phyloP scores from a whole-genome alignment of 805 yeast genomes.

The Candida orba region DNA sequence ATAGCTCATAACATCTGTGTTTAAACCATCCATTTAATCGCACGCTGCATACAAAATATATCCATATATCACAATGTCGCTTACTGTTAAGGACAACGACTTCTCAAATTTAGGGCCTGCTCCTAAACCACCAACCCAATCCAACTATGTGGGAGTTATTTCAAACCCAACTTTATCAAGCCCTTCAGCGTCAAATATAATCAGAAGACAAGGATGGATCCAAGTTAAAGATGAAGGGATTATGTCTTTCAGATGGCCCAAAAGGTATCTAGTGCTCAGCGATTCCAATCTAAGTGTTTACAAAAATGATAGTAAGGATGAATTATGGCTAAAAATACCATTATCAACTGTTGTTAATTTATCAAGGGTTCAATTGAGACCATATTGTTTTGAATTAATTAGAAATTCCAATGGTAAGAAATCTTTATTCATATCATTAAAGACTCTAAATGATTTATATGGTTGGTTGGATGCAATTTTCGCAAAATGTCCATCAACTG shows the following conservation, averaged over 20 bases:
- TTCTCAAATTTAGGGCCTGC: constrained; percentile 52
- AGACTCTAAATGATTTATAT: constrained; percentile 70
- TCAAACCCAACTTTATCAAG: constrained; percentile 20
- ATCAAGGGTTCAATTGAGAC: constrained; percentile 61
- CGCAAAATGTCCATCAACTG: constrained; percentile 58
- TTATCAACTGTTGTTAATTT: constrained; percentile 55
- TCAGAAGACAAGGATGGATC: constrained; percentile 69
- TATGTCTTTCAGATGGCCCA: constrained; percentile 87
- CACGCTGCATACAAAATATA: background rate
- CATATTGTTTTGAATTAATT: constrained; percentile 75
- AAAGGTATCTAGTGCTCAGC: constrained; percentile 69
- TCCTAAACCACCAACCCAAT: constrained; percentile 35
- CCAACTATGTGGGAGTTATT: constrained; percentile 18
- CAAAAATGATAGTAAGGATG: constrained; percentile 52
- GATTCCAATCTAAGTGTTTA: constrained; percentile 72
- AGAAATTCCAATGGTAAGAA: constrained; percentile 34
- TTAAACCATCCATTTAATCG: background rate
- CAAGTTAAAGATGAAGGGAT: constrained; percentile 90
- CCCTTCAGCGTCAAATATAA: constrained; percentile 12
- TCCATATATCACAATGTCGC: constrained; percentile 14
- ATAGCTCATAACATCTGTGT: too few species aligned
- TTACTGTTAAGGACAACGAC: constrained; percentile 37
- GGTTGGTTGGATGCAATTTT: constrained; percentile 89
- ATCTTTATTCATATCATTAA: constrained; percentile 67
- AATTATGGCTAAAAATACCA: constrained; percentile 45